Base-by-base conservation (phyloP, 1,139 yeast genomes). In the Nakaseomyces sp. region DNA sequence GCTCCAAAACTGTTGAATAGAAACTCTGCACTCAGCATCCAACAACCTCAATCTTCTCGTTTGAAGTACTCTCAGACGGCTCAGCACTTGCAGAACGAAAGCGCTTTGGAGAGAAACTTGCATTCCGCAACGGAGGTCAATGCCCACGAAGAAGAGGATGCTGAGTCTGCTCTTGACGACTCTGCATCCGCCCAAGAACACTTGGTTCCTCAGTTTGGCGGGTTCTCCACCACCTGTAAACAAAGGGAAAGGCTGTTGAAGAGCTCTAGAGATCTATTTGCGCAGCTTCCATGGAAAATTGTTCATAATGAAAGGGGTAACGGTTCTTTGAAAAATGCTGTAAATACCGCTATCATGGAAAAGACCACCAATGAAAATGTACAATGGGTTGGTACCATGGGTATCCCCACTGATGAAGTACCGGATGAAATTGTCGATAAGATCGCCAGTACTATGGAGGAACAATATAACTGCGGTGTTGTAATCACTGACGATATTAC, bases 321-420 rank as follows among this genome's bases (percentile, higher is more conserved):
- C 56, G 94, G 88, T n/a, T 89, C 95, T 2, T 71, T 89, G 52
- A 74, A 77, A 46, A 89, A 89, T 52, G 96, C 96, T 0, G 76
- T 89, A 13, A 71, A 73, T 41, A 66, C 80, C 5, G 81, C 91
- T 0, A 52, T 67, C 28, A 58, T 65, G 3, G 73, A 73, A 25
- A 66, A 69, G 4, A 67, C 71, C 1, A 65, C 76, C 10, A 67
- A 71, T 6, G 67, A 71, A 4, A 63, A 70, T 2, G 71, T 75
- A 41, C 70, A 68, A 47, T 88, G 95, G 95, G 76, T 88, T 3
- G 97, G 97, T 8, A 80, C 94, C 0, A 66, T 83, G 40, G 91
- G 95, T 15, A 81, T 87, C 74, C 94, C 96, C 13, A 81, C 88
- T 15, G 96, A 88, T 60, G 77, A 73, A 20, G 74, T 89, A 16